These are phyloP conservation scores for Ustilaginoidea virens DNA, from an alignment of 2,329 filamentous ascomycete species.

Conservation along the genomic window DNA sequence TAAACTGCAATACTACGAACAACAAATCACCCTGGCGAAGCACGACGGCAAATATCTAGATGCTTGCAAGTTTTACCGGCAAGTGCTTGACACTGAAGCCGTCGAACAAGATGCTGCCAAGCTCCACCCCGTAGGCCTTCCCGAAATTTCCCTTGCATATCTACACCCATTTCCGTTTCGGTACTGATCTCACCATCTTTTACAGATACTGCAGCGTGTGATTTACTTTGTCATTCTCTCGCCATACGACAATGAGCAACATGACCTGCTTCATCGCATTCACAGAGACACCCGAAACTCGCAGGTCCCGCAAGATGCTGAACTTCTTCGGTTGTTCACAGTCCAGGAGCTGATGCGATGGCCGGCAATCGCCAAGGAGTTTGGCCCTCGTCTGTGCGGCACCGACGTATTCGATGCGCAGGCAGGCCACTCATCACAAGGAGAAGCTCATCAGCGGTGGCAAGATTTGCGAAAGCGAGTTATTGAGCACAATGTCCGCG, in stretches of 20 bases:
- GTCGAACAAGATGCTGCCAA: constrained; percentile 82
- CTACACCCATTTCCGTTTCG: no score
- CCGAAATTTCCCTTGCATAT: not conserved
- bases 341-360: constrained; percentile 95
- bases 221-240: constrained; percentile 96
- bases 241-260: constrained; percentile 96
- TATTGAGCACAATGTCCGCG: constrained; percentile 97
- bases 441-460: constrained; percentile 77
- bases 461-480: constrained; percentile 92
- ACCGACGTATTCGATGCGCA: constrained; percentile 79
- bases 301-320: constrained; percentile 63
- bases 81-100: constrained; percentile 89
- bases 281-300: constrained; percentile 70
- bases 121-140: constrained; percentile 56
- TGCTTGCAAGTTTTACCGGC: constrained; percentile 94
- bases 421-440: constrained; percentile 49
- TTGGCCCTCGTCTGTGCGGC: constrained; percentile 71
- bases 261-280: constrained; percentile 88
- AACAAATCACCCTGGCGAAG: constrained; percentile 90
- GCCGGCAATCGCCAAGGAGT: constrained; percentile 82
- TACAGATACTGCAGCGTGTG: constrained; percentile 74
- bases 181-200: no score
- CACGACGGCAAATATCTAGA: constrained; percentile 96
- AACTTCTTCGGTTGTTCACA: constrained; percentile 87
- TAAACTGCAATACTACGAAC: constrained; percentile 92